Evolutionary conservation across 495 filamentous ascomycete species (phyloP).

Genomic region (Aspergillus ellipticus): DNA sequence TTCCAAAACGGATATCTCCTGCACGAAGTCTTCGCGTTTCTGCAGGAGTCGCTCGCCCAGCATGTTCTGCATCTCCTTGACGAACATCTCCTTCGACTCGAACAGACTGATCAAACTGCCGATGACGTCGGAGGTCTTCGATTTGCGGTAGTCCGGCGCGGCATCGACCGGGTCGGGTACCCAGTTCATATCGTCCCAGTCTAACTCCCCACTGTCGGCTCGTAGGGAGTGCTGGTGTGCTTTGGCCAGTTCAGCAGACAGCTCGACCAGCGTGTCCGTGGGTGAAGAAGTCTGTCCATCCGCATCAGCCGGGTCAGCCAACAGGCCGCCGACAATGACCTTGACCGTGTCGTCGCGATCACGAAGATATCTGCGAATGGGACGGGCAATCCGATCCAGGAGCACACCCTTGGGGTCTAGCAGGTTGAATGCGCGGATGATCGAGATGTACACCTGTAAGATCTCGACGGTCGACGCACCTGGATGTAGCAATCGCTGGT

Average conservation of each 20-base stretch:
- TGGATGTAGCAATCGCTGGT: constrained; percentile 75
- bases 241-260: constrained; percentile 70
- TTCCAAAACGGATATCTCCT: constrained; percentile 77
- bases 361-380: constrained; percentile 81
- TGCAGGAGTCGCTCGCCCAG: constrained; percentile 77
- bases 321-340: constrained; percentile 79
- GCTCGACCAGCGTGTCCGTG: constrained; percentile 62
- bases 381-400: constrained; percentile 76
- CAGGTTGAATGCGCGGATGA: constrained; percentile 85
- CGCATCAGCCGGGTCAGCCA: constrained; percentile 60
- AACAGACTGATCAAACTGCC: constrained; percentile 83
- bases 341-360: constrained; percentile 91
- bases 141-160: constrained; percentile 82
- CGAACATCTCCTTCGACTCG: constrained; percentile 82
- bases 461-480: constrained; percentile 88
- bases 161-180: constrained; percentile 89
- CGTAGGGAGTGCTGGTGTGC: constrained; percentile 47
- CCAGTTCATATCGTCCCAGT: constrained; percentile 91
- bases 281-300: constrained; percentile 28
- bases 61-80: constrained; percentile 86
- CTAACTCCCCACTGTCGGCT: constrained; percentile 63
- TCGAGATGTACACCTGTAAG: constrained; percentile 82
- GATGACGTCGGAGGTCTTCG: constrained; percentile 88
- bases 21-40: constrained; percentile 64
- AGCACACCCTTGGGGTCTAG: constrained; percentile 90